Evolutionary conservation across 805 yeast species (phyloP).

Genomic region (Yarrowia deformans): DNA sequence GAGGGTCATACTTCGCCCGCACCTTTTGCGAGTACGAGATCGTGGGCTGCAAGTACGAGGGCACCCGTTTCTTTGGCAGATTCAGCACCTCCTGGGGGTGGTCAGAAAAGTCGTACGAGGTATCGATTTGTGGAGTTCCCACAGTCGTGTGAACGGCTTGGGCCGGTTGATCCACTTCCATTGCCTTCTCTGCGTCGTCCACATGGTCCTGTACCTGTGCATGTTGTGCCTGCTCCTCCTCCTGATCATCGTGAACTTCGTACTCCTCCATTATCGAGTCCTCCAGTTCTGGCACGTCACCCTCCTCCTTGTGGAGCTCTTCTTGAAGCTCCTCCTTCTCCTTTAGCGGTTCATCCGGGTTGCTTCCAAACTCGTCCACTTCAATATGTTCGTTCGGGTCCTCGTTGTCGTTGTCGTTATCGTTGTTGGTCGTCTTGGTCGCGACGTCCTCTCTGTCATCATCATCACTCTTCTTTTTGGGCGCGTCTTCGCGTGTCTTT

Average conservation of each 20-base stretch:
- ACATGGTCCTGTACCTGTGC: neutral
- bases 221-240: neutral
- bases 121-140: slow-evolving; percentile 16
- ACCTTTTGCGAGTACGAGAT: slow-evolving; percentile 34
- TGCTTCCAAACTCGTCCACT: slow-evolving; percentile 12
- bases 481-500: slow-evolving; percentile 21
- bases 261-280: slow-evolving; percentile 22
- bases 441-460: neutral
- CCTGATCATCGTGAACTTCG: neutral
- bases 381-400: neutral
- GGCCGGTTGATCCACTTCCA: neutral
- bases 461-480: neutral
- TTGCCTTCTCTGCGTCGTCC: neutral
- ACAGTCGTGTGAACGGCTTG: too few species aligned
- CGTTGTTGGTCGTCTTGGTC: neutral
- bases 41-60: slow-evolving; percentile 34
- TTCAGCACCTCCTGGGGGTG: neutral
- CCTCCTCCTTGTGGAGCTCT: too few species aligned
- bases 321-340: neutral
- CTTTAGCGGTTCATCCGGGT: neutral
- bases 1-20: slow-evolving; percentile 27
- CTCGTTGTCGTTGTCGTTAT: neutral
- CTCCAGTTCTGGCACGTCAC: slow-evolving; percentile 7
- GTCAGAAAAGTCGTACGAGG: slow-evolving; percentile 27
- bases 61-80: slow-evolving; percentile 31